phyloP scores from a whole-genome alignment of 331 rosid species.

The Pyracantha coccinea region DNA sequence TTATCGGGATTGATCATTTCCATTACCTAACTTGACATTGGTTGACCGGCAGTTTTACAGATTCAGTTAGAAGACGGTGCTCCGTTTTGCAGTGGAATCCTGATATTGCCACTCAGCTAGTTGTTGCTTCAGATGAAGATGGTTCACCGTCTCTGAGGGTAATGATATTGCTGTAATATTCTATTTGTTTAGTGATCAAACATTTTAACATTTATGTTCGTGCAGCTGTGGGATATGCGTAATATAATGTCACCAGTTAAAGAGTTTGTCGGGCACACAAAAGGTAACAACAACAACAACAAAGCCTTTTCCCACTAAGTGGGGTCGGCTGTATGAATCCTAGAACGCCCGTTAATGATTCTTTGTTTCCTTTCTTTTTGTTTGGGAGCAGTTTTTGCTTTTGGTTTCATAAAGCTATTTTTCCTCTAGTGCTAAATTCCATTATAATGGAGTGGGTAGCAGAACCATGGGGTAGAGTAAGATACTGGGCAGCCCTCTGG shows the following conservation, averaged over 20 bases:
- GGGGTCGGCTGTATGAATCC: too few species aligned
- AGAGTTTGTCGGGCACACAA: conserved; percentile 89
- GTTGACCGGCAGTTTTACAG: conserved; percentile 68
- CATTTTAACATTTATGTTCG: conserved; percentile 7
- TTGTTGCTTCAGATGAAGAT: conserved; percentile 96
- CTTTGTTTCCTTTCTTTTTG: neutral
- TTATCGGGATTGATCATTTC: conserved; percentile 1
- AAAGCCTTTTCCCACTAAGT: too few species aligned
- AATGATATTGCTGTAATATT: conserved; percentile 19
- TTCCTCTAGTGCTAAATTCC: neutral
- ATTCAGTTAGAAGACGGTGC: conserved; percentile 82
- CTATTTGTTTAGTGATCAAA: conserved; percentile 8
- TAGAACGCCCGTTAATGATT: neutral
- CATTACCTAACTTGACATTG: conserved; percentile 11
- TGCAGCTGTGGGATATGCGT: conserved; percentile 99
- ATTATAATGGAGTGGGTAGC: neutral
- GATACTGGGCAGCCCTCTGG: too few species aligned
- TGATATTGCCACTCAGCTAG: conserved; percentile 94
- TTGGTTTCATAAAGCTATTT: neutral
- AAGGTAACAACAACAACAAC: conserved; percentile 41
- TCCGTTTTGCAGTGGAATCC: conserved; percentile 99
- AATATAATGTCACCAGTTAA: conserved; percentile 75
- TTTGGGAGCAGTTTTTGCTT: neutral
- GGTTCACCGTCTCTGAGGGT: conserved; percentile 85
- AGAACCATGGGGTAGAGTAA: too few species aligned